Conservation (phyloP, 495 filamentous ascomycete species). For the Pseudoneurospora amorphoporcata region DNA sequence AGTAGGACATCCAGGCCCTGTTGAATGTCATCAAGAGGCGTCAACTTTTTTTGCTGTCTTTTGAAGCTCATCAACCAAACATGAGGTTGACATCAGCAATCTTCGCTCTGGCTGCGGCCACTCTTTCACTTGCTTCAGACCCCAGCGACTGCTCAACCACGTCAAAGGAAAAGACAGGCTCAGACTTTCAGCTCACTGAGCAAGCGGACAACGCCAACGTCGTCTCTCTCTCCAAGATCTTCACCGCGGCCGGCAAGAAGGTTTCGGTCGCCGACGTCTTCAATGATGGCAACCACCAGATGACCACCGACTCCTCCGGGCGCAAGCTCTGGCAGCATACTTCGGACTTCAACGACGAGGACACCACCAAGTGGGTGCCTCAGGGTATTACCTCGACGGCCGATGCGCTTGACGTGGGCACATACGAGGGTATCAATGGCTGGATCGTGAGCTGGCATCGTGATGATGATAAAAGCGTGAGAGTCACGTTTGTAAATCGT, state of each 20-base stretch:
- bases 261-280: slow-evolving; percentile 25
- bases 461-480: slow-evolving; percentile 21
- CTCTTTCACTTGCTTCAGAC: background rate
- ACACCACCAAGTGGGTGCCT: slow-evolving; percentile 28
- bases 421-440: slow-evolving; percentile 22
- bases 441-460: slow-evolving; percentile 33
- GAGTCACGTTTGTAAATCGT: slow-evolving; percentile 28
- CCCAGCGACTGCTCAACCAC: slow-evolving; percentile 5
- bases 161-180: background rate
- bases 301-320: slow-evolving; percentile 12
- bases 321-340: slow-evolving; percentile 19
- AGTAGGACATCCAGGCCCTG: background rate
- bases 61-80: background rate
- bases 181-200: slow-evolving; percentile 9
- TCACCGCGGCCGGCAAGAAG: slow-evolving; percentile 9
- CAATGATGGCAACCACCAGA: slow-evolving; percentile 25
- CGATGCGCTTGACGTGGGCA: slow-evolving; percentile 24
- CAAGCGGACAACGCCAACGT: slow-evolving; percentile 14
- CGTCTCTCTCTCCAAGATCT: slow-evolving; percentile 9
- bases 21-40: too few species aligned
- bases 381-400: slow-evolving; percentile 31
- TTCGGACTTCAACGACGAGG: slow-evolving; percentile 22
- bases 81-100: background rate
- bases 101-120: background rate
- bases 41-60: background rate